These are phyloP conservation scores for Pichia manshurica DNA, from an alignment of 805 yeast genomes.

Conservation along the genomic window DNA sequence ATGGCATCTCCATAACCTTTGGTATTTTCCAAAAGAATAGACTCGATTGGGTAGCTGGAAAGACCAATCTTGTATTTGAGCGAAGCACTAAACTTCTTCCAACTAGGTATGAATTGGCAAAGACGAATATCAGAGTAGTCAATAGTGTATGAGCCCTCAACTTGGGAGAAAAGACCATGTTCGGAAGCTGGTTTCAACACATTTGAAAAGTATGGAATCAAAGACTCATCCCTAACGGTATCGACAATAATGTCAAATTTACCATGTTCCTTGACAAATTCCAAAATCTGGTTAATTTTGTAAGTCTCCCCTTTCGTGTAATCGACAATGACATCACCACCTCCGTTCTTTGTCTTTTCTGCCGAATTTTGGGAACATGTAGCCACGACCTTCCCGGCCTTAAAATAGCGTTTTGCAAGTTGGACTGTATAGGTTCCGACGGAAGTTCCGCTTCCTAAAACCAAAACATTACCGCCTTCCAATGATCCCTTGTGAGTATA, in stretches of 20 bases:
- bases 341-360: slow-evolving; percentile 27
- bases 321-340: slow-evolving; percentile 56
- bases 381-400: slow-evolving; percentile 50
- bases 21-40: slow-evolving; percentile 7
- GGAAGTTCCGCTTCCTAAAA: slow-evolving; percentile 70
- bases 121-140: slow-evolving; percentile 28
- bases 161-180: slow-evolving; percentile 46
- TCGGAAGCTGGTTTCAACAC: slow-evolving; percentile 42
- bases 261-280: slow-evolving; percentile 32
- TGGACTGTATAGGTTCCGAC: slow-evolving; percentile 57
- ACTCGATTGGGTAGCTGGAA: not conserved
- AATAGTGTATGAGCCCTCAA: slow-evolving; percentile 50
- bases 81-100: slow-evolving; percentile 14
- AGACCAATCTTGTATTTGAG: slow-evolving; percentile 3
- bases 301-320: slow-evolving; percentile 42
- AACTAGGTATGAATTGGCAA: slow-evolving; percentile 23
- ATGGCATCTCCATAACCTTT: slow-evolving; percentile 28
- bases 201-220: slow-evolving; percentile 30
- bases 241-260: slow-evolving; percentile 62
- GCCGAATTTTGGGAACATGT: slow-evolving; percentile 36
- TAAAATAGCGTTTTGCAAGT: slow-evolving; percentile 44
- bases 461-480: slow-evolving; percentile 42
- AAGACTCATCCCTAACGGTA: slow-evolving; percentile 54
- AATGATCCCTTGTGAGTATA: slow-evolving; percentile 12
- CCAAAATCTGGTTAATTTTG: slow-evolving; percentile 33